Percentiles rank a stretch among this genome's conserved stretches.
These are phyloP conservation scores for Saprolegnia diclina DNA, from an alignment of 352 stramenopile species.

Conservation along the genomic window DNA sequence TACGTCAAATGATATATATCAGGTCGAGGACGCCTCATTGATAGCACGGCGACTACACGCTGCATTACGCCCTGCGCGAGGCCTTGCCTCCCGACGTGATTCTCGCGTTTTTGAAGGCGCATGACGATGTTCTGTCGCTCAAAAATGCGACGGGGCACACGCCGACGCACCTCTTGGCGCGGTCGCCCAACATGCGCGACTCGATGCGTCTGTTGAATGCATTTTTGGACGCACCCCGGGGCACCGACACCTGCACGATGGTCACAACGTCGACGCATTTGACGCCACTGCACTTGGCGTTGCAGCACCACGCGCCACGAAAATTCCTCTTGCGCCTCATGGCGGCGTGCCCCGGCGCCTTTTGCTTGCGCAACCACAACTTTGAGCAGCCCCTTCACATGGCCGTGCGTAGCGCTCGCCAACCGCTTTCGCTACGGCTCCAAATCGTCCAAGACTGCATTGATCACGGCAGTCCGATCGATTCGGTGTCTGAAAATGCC, in stretches of 20 bases:
- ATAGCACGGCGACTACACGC: constrained; percentile 32
- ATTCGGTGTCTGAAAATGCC: constrained; percentile 4
- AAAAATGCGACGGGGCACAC: constrained; percentile 53
- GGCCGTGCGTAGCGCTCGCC: not conserved
- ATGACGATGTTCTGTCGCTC: constrained; percentile 37
- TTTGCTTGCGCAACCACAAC: not conserved
- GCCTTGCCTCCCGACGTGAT: constrained; percentile 36
- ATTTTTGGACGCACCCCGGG: not conserved
- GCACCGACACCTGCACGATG: not conserved
- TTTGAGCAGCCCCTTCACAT: constrained; percentile 11
- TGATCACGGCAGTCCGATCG: not conserved
- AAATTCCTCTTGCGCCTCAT: not conserved
- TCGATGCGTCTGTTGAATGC: not conserved
- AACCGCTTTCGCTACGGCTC: not conserved
- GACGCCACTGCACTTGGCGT: constrained; percentile 22
- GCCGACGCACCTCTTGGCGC: constrained; percentile 54
- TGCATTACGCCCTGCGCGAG: constrained; percentile 54
- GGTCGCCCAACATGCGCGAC: constrained; percentile 29
- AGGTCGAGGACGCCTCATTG: too few species aligned
- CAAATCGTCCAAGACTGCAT: not conserved
- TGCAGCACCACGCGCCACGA: constrained; percentile 7
- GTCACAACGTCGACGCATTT: not conserved
- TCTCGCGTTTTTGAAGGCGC: constrained; percentile 36
- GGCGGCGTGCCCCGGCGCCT: not conserved
- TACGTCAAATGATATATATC: constrained; percentile 1